Evolutionary conservation across 345 rosid species (phyloP), one percentile per base, ranked within the genome.

Genomic region (Leavenworthia alabamica): DNA sequence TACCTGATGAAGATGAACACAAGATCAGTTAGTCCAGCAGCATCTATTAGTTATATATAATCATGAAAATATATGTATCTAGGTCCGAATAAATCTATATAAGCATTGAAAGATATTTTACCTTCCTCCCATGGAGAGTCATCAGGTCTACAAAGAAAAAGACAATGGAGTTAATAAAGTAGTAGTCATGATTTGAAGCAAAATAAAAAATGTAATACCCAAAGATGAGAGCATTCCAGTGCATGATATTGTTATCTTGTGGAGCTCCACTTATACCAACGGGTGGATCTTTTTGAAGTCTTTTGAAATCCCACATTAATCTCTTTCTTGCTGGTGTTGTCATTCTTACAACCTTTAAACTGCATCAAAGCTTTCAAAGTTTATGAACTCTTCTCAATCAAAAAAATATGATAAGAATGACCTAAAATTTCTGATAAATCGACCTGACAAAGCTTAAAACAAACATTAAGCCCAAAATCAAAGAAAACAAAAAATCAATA

Each of bases 91-190:
- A 49, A 15, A 19, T n/a, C n/a, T n/a, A n/a, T n/a, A n/a, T 5
- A 41, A 13, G 47, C 15, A 23, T 15, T 56, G 17, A 42, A 10
- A 68, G 57, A 23, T 62, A 0, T 71, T n/a, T n/a, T 63, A 88
- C 91, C 96, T 81, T 92, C 92, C 64, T 88, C 96, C 92, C 96
- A 88, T 1, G 91, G 86, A 22, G 86, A 79, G 71, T 83, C 92
- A 57, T 83, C 88, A 56, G 88, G 96, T 33, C 91, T 85, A 82
- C 77, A 37, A 37, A 37, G n/a, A n/a, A 7, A 74, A 83, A 44
- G 37, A 68, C 66, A 60, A 27, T 44, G 74, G 14, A 41, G 68
- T 29, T 29, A 62, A 24, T 0, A n/a, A n/a, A n/a, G n/a, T n/a
- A n/a, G 5, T 1, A 29, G 15, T 14, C 44, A 65, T 2, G 8